A percentile compares a stretch with the other conserved stretches of the same genome.
Evolutionary conservation across 2,329 filamentous ascomycete species (phyloP).

Genomic region (Huntiella bhutanensis): DNA sequence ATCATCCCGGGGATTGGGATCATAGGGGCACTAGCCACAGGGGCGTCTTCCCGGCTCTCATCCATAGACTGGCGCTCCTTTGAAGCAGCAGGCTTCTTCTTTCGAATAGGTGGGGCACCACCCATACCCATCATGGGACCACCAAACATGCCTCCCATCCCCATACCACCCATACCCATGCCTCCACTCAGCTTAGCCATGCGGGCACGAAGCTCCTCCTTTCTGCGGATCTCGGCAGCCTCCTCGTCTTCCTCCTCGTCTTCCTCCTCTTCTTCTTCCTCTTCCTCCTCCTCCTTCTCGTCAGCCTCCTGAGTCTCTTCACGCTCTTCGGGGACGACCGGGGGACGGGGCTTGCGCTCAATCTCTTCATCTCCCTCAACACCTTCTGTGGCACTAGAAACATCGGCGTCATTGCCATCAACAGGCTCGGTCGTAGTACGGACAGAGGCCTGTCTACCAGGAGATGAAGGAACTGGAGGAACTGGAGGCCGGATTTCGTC

Average conservation of each 20-base stretch:
- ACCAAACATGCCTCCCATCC: slow-evolving; percentile 63
- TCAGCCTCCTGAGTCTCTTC: slow-evolving; percentile 19
- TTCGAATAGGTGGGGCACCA: slow-evolving; percentile 29
- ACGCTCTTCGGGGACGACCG: slow-evolving; percentile 32
- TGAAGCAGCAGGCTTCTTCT: slow-evolving; percentile 28
- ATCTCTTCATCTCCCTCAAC: slow-evolving; percentile 45
- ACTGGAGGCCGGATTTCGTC: slow-evolving; percentile 26
- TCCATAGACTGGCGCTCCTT: slow-evolving; percentile 22
- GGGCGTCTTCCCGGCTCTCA: slow-evolving; percentile 26
- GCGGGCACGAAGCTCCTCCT: slow-evolving; percentile 73
- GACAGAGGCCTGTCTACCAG: slow-evolving; percentile 25
- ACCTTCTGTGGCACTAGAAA: slow-evolving; percentile 45
- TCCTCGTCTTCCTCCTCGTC: slow-evolving; percentile 60
- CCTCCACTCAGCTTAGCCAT: slow-evolving; percentile 99
- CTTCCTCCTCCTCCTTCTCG: slow-evolving; percentile 22
- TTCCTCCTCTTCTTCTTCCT: slow-evolving; percentile 29
- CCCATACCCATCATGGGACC: slow-evolving; percentile 46
- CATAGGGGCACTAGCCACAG: slow-evolving; percentile 23
- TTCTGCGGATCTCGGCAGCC: slow-evolving; percentile 69
- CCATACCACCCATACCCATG: slow-evolving; percentile 87
- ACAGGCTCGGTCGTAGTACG: slow-evolving; percentile 19
- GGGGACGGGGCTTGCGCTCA: slow-evolving; percentile 26
- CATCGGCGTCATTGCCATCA: slow-evolving; percentile 47
- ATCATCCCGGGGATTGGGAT: slow-evolving; percentile 40
- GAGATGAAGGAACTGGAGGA: slow-evolving; percentile 30